Evolutionary conservation across 257 asterid genomes (phyloP).

Genomic region (Eustoma russellianum): DNA sequence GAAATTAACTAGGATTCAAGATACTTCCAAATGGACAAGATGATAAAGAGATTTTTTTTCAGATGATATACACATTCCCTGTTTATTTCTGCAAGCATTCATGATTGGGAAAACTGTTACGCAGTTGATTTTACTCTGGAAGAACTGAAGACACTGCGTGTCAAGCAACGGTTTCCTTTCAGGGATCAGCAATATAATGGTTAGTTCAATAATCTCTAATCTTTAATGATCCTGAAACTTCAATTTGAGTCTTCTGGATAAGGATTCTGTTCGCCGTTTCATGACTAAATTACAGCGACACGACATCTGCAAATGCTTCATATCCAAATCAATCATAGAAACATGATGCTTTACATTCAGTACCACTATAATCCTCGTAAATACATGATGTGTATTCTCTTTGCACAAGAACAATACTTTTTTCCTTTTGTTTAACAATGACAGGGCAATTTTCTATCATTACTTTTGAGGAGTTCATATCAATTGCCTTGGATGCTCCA

Average conservation of each 20-base stretch:
- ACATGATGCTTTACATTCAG: too few relatives aligned
- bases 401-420: neutral
- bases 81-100: too few relatives aligned
- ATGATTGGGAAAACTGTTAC: neutral
- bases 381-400: neutral
- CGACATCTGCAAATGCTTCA: too few relatives aligned
- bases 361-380: too few relatives aligned
- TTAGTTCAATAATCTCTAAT: conserved; percentile 16
- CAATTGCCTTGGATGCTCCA: conserved; percentile 77
- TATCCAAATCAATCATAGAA: too few relatives aligned
- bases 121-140: conserved; percentile 80
- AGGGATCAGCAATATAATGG: conserved; percentile 85
- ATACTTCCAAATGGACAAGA: neutral
- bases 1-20: neutral
- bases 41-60: too few relatives aligned
- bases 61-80: too few relatives aligned
- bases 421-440: neutral
- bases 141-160: conserved; percentile 57
- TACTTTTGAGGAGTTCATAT: conserved; percentile 77
- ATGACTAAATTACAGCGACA: too few relatives aligned
- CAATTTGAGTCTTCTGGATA: neutral
- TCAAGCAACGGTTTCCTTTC: conserved; percentile 65
- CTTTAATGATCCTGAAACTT: neutral
- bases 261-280: too few relatives aligned
- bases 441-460: conserved; percentile 80